Base-by-base conservation (phyloP, 768 basidiomycete species). In the Obba rivulosa region DNA sequence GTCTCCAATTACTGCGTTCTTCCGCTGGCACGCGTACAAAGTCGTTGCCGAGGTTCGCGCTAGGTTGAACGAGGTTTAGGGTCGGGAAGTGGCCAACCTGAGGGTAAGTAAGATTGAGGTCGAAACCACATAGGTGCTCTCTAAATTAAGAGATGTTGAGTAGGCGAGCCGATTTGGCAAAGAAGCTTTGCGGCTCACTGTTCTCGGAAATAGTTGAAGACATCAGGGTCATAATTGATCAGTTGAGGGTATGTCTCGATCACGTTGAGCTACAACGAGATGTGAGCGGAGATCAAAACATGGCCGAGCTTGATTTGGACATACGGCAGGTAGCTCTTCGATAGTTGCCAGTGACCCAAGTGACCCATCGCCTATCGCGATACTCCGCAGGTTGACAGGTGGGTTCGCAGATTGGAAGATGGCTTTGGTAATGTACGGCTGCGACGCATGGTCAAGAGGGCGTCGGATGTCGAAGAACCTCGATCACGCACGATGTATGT, bases 241-340 rank as follows among this genome's bases (percentile, higher is more conserved):
- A 87, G 64, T 58, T 85, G 84, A 1, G 85, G 85, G 56, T 80
- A 84, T 8, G 85, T 87, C 63, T 84, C 78, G 18, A 87, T 62
- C 38, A 85, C 69, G 50, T 63, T 74, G 43, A 80, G 58, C 81
- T 83, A 31, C 8, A 16, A n/a, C 20, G 20, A 38, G 8, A 38
- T 20, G 7, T 28, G 16, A 20, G n/a, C 37, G 49, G 24, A n/a
- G 34, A 34, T 17, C 9, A 44, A 9, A 39, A 14, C 14, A 79
- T 11, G 72, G 70, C 43, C 71, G 22, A 18, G 25, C 57, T 43
- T 31, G 28, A 31, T 70, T 60, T 58, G 81, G 76, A 21, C 54
- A 18, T 50, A 60, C 59, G 34, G 54, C 53, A 3, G 59, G 57
- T 3, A 60, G 31, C 13, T 54, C 28, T 9, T 49, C 41, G 36